Base-by-base conservation (phyloP, 805 yeast genomes). In the Schwanniomyces pseudopolymorphus region DNA sequence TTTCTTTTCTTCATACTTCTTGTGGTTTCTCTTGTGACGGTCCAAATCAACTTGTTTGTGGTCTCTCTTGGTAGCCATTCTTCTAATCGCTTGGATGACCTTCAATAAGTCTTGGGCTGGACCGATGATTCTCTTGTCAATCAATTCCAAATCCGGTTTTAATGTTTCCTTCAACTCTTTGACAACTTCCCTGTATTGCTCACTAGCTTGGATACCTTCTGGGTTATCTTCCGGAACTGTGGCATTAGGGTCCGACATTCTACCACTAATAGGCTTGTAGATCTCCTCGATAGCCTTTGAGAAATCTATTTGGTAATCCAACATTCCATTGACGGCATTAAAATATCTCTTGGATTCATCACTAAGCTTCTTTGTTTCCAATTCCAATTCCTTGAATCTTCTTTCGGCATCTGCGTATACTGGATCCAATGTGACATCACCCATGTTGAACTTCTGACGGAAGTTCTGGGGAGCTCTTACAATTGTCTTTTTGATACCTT, bases 381-480 rank as follows among this genome's bases (percentile, higher is more conserved):
- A 64, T 67, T 94, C 99, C 58, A 94, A 75, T 62, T 92, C 97
- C 63, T 87, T 87, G 75, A 94, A 94, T 60, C 99, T 80, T 66
- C 97, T 82, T 68, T 94, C 99, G 5, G 99, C 98, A 70, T 94
- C 99, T 24, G 78, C 79, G 66, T 90, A 94, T 11, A 94, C 97
- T 0, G 96, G 81, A 61, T 94, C 99, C 40, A 54, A 54, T 37
- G 78, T 73, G 41, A 72, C 58, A 27, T 73, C 77, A 8, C 77
- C 96, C 89, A 89, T 90, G 69, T 94, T 85, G 71, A 94, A 68
- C 78, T 89, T 90, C 69, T 88, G 96, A 57, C 94, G 85, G 66
- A 94, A 77, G 56, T 78, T 80, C 70, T 94, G 98, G 39, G 99
- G 99, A 6, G 97, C 96, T 64, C 96, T 75, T 39, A 82, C 79